phyloP scores from a whole-genome alignment of 2,329 filamentous ascomycete species.

The Diaporthe batatas region DNA sequence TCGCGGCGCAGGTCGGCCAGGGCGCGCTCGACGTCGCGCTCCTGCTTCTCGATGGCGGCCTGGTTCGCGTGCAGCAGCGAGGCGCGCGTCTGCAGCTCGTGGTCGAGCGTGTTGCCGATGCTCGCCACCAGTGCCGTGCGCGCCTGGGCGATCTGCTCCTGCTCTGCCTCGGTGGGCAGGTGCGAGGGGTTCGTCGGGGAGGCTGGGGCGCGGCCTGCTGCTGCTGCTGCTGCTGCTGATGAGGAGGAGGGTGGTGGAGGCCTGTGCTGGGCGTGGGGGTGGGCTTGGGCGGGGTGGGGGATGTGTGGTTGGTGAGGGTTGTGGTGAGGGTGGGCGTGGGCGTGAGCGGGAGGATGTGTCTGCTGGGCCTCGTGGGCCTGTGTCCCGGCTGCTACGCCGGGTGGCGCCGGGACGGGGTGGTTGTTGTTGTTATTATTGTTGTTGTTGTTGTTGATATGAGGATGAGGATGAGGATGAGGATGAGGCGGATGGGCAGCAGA shows the following conservation, averaged over 20 bases:
- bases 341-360: conserved; percentile 14
- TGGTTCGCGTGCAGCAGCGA: conserved; percentile 78
- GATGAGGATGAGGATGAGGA: conserved; percentile 5
- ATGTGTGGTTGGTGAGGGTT: conserved; percentile 1
- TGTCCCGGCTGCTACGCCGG: conserved; percentile 5
- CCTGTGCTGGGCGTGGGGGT: not conserved
- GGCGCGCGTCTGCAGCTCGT: conserved; percentile 76
- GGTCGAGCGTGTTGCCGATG: conserved; percentile 78
- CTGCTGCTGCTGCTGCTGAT: not conserved
- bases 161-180: conserved; percentile 58
- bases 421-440: not conserved
- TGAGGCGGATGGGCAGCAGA: too few species aligned
- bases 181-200: conserved; percentile 49
- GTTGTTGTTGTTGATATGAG: not conserved
- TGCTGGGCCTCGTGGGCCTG: conserved; percentile 16
- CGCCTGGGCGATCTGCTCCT: conserved; percentile 67
- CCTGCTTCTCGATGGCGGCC: conserved; percentile 74
- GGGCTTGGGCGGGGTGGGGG: not conserved
- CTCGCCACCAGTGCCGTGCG: conserved; percentile 71
- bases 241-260: conserved; percentile 6
- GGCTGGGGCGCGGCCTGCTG: conserved; percentile 2
- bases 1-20: conserved; percentile 73
- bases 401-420: not conserved
- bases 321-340: conserved; percentile 28
- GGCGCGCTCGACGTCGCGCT: conserved; percentile 72